Conservation (phyloP, 2,329 filamentous ascomycete genomes). For the Zelopaecilomyces penicillatus region DNA sequence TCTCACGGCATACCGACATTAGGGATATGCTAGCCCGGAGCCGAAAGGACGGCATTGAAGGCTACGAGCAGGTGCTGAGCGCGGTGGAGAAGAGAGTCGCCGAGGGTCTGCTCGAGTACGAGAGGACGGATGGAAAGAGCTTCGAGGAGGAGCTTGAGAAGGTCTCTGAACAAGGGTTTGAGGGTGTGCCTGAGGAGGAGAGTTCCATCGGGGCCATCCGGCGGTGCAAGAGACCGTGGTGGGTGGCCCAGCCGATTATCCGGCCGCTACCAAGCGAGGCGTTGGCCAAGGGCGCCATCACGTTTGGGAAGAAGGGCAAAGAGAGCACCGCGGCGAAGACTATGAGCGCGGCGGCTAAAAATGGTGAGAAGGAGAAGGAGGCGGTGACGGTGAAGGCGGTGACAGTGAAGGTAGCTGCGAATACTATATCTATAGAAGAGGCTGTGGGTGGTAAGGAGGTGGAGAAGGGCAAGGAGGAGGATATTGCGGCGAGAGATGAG, state of each 20-base stretch:
- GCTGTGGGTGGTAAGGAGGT: background rate
- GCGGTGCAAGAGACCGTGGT: constrained; percentile 74
- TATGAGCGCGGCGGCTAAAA: constrained; percentile 24
- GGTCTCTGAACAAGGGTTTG: constrained; percentile 19
- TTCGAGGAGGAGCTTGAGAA: constrained; percentile 31
- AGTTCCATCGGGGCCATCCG: constrained; percentile 61
- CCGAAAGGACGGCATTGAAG: constrained; percentile 60
- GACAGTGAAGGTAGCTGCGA: background rate
- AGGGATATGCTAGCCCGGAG: constrained; percentile 72
- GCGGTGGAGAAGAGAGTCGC: constrained; percentile 71
- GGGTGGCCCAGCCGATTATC: constrained; percentile 83
- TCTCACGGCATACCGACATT: constrained; percentile 72
- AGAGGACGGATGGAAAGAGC: constrained; percentile 41
- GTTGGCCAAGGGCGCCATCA: constrained; percentile 68
- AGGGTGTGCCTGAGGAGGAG: constrained; percentile 36
- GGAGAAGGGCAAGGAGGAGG: constrained; percentile 5
- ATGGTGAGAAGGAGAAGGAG: constrained; percentile 20
- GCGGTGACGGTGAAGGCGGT: constrained; percentile 6
- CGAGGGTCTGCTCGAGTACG: constrained; percentile 61
- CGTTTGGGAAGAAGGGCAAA: constrained; percentile 60
- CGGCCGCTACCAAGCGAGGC: constrained; percentile 83
- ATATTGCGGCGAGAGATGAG: constrained; percentile 11
- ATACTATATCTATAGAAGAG: background rate
- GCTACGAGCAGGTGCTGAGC: constrained; percentile 66
- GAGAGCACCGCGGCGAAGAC: constrained; percentile 33